phyloP scores from a whole-genome alignment of 2,329 filamentous ascomycete species.

The Zelopaecilomyces penicillatus region DNA sequence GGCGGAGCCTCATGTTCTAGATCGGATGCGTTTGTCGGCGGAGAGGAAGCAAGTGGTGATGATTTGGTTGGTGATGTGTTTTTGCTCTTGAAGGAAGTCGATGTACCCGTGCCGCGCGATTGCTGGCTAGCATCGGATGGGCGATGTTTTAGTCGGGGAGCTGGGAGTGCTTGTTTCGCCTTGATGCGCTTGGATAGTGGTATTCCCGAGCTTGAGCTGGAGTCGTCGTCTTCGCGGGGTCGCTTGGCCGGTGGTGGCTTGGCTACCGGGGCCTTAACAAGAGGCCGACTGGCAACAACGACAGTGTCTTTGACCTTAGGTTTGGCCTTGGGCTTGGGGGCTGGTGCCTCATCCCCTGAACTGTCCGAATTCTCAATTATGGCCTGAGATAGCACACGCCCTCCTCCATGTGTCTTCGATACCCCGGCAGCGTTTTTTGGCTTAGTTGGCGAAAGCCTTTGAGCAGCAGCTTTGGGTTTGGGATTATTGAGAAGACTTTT shows the following conservation, averaged over 20 bases:
- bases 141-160: constrained; percentile 32
- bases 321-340: constrained; percentile 19
- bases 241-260: constrained; percentile 39
- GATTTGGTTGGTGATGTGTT: constrained; percentile 53
- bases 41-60: constrained; percentile 56
- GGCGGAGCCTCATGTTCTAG: constrained; percentile 37
- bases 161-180: constrained; percentile 32
- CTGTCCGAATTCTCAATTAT: constrained; percentile 49
- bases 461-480: constrained; percentile 20
- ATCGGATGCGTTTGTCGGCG: constrained; percentile 57
- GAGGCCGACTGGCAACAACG: constrained; percentile 24
- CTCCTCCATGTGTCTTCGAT: constrained; percentile 30
- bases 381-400: constrained; percentile 44
- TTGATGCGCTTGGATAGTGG: constrained; percentile 52
- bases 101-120: constrained; percentile 29
- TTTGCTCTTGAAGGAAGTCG: constrained; percentile 40
- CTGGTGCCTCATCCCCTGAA: constrained; percentile 39
- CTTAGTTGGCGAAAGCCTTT: constrained; percentile 35
- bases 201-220: constrained; percentile 51
- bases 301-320: constrained; percentile 24
- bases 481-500: constrained; percentile 42
- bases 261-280: constrained; percentile 22
- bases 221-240: constrained; percentile 42
- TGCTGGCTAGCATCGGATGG: constrained; percentile 38
- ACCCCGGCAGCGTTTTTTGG: constrained; percentile 18